Evolutionary conservation across 139 green algal genomes (phyloP).

Genomic region (Coelastrella sp.): DNA sequence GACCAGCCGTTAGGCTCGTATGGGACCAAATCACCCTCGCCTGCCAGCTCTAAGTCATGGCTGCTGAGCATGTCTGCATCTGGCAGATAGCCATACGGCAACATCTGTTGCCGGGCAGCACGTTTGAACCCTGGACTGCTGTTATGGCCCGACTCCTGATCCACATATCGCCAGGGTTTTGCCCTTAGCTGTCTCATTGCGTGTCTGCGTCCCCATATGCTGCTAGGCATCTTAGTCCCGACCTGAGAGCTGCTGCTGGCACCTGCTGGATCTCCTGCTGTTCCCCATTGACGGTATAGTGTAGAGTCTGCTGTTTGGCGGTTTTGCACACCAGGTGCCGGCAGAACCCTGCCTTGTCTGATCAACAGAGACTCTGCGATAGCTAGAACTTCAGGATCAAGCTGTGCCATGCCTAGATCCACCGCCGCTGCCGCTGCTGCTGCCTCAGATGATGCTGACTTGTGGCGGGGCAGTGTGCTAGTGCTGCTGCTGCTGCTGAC

Average conservation of each 20-base stretch:
- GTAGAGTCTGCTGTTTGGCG: background rate
- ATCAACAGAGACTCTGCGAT: slow-evolving; percentile 17
- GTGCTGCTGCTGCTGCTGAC: background rate
- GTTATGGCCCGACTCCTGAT: background rate
- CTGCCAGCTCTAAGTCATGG: background rate
- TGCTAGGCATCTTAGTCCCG: background rate
- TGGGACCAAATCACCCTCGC: background rate
- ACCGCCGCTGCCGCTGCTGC: background rate
- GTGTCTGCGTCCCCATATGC: slow-evolving; percentile 3
- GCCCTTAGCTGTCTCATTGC: background rate
- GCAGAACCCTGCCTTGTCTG: background rate
- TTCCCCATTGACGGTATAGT: background rate
- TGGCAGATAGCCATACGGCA: slow-evolving; percentile 19
- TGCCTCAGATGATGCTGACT: background rate
- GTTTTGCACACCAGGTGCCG: background rate
- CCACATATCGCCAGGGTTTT: slow-evolving; percentile 10
- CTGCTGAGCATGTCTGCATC: background rate
- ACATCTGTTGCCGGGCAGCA: background rate
- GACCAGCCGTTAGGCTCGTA: slow-evolving; percentile 19
- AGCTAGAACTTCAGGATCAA: slow-evolving; percentile 6
- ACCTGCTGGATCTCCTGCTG: slow-evolving; percentile 27
- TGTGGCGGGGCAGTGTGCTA: background rate
- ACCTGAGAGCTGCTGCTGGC: background rate
- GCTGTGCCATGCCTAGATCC: background rate
- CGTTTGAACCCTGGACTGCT: background rate